Percentiles rank a stretch among this genome's conserved stretches.
These are phyloP conservation scores for Gardenia jasminoides DNA, from an alignment of 257 asterid species.

Conservation along the genomic window DNA sequence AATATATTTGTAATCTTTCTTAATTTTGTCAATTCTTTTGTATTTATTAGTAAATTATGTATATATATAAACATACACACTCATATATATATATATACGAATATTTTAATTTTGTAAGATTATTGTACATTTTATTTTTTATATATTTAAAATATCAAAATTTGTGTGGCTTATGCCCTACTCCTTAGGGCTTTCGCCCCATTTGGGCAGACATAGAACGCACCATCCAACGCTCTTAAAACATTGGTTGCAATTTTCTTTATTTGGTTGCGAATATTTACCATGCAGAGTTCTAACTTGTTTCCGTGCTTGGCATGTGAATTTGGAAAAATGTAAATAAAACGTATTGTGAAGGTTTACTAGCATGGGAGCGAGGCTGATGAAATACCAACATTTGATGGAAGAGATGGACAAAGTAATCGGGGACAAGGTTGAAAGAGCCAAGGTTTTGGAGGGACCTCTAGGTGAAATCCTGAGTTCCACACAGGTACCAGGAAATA, in stretches of 20 bases:
- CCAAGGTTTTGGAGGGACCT: conserved; percentile 57
- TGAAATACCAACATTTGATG: conserved; percentile 59
- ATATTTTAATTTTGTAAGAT: no score
- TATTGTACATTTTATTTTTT: no score
- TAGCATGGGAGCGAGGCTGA: conserved; percentile 58
- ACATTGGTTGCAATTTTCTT: background rate
- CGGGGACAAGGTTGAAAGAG: conserved; percentile 66
- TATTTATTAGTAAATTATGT: no score
- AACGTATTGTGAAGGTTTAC: conserved; percentile 43
- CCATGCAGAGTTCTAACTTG: background rate
- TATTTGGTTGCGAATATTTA: background rate
- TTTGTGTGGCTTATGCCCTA: no score
- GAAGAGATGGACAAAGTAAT: conserved; percentile 69
- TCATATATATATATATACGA: no score
- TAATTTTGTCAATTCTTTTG: no score
- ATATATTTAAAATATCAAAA: no score
- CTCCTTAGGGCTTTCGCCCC: no score
- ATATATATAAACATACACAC: no score
- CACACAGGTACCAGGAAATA: conserved; percentile 49
- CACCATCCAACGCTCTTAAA: no score
- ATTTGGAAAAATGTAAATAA: background rate
- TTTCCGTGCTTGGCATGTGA: background rate
- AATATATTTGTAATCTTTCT: no score
- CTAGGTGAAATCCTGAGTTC: conserved; percentile 66
- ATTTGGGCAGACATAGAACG: no score